Evolutionary conservation across 495 filamentous ascomycete species (phyloP), one percentile per base, ranked within the genome.

Genomic region (Lentithecium fluviatile): DNA sequence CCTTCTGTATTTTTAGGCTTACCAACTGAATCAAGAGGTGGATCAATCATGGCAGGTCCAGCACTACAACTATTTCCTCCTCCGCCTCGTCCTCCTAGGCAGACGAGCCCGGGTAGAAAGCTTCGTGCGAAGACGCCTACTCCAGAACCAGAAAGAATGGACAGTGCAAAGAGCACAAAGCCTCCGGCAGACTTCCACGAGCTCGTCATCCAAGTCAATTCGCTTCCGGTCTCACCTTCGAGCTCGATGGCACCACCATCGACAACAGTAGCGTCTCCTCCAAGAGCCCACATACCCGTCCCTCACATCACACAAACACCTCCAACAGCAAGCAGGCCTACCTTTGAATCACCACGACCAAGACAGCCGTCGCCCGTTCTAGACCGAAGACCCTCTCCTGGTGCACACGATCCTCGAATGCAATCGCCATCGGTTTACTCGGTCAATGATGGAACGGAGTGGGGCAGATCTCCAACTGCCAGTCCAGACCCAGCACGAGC

Each of bases 61-160:
- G 66, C 77, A 56, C 79, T 85, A 54, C 78, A 82, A 64, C 70
- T 85, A 46, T 84, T 85, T 50, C 82, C 82, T 37, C 72, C 82
- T 19, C 76, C 77, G 25, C 74, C 63, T 52, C 76, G 71, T 52
- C 64, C 63, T 24, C 52, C 24, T 34, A 53, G 64, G 37, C 57
- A 64, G 42, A 45, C 64, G 47, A 70, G 67, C 52, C 67, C 62
- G 17, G 53, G 50, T 32, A 57, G 47, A 36, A 58, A 17, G 36
- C 56, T 45, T 43, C 57, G 49, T 24, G 38, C 63, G 19, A 67
- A 62, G 42, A 46, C 77, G 68, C 65, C 71, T 55, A 53, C 69
- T 64, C 66, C 79, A 71, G 66, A 77, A 71, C 59, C 46, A 50
- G 42, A 75, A 66, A 52, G 62, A 38, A 62, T 62, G 52, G 64